phyloP scores from a whole-genome alignment of 148 eudicot genomes.

The Rhododendron henanense region DNA sequence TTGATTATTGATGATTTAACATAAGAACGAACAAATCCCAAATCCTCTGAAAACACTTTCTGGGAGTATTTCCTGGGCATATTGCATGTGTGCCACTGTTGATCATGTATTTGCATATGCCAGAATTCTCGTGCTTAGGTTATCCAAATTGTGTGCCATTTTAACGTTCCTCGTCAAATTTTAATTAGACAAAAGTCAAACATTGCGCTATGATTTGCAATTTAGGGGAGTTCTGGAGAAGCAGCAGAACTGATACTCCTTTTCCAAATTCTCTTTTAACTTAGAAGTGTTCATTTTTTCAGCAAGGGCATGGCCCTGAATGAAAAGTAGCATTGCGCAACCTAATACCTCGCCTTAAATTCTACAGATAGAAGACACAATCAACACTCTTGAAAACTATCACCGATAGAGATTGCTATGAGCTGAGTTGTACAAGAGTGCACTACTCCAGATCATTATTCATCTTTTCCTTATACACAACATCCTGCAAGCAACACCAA shows the following conservation, averaged over 20 bases:
- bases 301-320: background rate
- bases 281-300: background rate
- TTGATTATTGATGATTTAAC: background rate
- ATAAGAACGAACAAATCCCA: background rate
- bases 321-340: background rate
- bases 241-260: background rate
- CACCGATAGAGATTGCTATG: background rate
- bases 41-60: background rate
- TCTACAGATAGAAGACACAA: background rate
- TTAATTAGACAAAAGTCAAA: background rate
- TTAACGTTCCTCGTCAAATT: background rate
- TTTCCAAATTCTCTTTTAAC: background rate
- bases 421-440: background rate
- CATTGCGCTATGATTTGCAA: background rate
- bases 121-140: background rate
- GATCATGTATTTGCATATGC: background rate
- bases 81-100: background rate
- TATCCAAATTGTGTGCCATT: background rate
- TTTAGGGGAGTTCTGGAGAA: background rate
- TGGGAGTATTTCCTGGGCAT: background rate
- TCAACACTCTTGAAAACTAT: background rate
- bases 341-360: background rate
- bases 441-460: background rate
- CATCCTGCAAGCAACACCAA: background rate
- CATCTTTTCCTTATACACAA: background rate